Evolutionary conservation across 139 green algal species (phyloP).

Genomic region (Chlamydomonas sp.): DNA sequence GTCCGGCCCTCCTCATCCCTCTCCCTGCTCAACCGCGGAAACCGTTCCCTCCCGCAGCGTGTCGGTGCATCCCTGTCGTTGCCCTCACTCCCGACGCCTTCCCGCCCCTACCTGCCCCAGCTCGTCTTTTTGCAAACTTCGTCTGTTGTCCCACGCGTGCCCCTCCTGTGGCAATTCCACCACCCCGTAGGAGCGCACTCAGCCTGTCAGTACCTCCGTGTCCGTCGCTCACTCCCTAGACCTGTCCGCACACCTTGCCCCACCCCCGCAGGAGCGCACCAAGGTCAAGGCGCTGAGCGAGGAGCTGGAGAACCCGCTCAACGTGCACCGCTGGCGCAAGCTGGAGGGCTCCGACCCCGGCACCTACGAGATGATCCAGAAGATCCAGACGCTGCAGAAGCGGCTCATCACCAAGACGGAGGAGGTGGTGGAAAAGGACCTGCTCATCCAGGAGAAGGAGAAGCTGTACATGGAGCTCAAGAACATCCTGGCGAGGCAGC

Average conservation of each 20-base stretch:
- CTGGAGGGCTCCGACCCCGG: constrained; percentile 91
- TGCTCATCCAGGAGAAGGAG: constrained; percentile 92
- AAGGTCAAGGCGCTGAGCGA: constrained; percentile 89
- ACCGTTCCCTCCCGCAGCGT: too few relatives aligned
- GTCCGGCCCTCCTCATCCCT: too few relatives aligned
- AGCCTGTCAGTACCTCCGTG: not conserved
- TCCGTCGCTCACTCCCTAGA: not conserved
- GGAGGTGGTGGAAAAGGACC: constrained; percentile 90
- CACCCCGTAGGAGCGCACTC: too few relatives aligned
- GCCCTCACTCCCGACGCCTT: too few relatives aligned
- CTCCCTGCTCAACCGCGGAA: too few relatives aligned
- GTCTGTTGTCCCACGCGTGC: too few relatives aligned
- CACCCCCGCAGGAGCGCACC: constrained; percentile 53
- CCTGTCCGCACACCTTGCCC: not conserved
- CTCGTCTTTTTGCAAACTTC: too few relatives aligned
- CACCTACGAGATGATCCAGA: constrained; percentile 95
- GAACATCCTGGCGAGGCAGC: constrained; percentile 87
- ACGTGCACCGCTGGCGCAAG: constrained; percentile 94
- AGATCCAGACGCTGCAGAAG: constrained; percentile 95
- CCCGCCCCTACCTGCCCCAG: too few relatives aligned
- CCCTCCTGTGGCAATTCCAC: too few relatives aligned
- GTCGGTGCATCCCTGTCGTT: too few relatives aligned
- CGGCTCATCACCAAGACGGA: constrained; percentile 92
- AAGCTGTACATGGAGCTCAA: constrained; percentile 95
- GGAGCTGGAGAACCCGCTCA: constrained; percentile 95